Conservation (phyloP, 495 filamentous ascomycete species). For the Jackrogersella multiformis region DNA sequence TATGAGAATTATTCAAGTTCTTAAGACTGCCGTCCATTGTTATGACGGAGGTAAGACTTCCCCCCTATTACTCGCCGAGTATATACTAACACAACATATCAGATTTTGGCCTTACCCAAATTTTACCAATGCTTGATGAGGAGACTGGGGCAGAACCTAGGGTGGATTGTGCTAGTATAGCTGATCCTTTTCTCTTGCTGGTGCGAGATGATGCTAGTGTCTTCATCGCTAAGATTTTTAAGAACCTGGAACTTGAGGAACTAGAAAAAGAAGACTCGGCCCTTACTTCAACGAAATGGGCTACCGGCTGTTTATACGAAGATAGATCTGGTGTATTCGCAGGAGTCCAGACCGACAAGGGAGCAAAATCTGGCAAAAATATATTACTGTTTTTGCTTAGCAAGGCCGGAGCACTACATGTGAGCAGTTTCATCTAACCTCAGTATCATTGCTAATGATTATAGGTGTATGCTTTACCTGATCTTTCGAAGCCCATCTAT, state of each 20-base stretch:
- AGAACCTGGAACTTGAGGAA: conserved; percentile 86
- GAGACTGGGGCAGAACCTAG: conserved; percentile 78
- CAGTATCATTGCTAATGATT: conserved; percentile 25
- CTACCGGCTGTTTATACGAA: conserved; percentile 79
- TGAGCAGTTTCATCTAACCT: conserved; percentile 54
- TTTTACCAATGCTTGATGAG: conserved; percentile 89
- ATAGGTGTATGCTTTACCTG: conserved; percentile 70
- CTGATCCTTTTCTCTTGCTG: conserved; percentile 87
- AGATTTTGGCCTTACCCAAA: conserved; percentile 88
- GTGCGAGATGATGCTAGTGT: conserved; percentile 82
- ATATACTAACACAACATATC: conserved; percentile 38
- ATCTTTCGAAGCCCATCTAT: conserved; percentile 68
- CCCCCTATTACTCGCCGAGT: conserved; percentile 45
- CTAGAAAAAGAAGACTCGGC: conserved; percentile 66
- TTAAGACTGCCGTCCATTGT: conserved; percentile 82
- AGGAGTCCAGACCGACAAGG: conserved; percentile 53
- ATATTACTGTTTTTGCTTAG: conserved; percentile 80
- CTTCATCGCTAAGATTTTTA: conserved; percentile 77
- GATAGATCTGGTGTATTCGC: conserved; percentile 69
- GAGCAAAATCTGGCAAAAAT: conserved; percentile 53
- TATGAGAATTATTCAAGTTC: conserved; percentile 82
- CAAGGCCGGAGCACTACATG: conserved; percentile 74
- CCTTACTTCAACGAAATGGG: conserved; percentile 71
- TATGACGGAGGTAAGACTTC: conserved; percentile 81
- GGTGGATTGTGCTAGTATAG: conserved; percentile 82